These are phyloP conservation scores for Macrophomina tecta DNA, from an alignment of 2,329 filamentous ascomycete species.

Conservation along the genomic window DNA sequence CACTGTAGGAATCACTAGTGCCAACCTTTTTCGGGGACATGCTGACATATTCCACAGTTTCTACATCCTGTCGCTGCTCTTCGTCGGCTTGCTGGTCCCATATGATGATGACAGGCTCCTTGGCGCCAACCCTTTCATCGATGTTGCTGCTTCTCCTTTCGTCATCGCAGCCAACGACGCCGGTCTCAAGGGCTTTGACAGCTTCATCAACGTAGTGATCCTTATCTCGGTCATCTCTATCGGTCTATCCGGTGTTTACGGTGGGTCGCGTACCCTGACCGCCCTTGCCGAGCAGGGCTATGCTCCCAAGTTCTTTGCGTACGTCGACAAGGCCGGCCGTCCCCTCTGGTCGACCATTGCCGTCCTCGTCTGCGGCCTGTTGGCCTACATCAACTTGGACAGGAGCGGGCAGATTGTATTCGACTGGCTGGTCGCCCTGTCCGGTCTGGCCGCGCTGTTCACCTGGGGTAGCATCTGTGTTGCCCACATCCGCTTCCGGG, in stretches of 20 bases:
- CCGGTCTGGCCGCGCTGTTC: constrained; percentile 75
- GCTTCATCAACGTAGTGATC: constrained; percentile 94
- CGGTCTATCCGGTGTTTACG: constrained; percentile 90
- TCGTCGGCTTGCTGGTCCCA: constrained; percentile 83
- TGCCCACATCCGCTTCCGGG: constrained; percentile 90
- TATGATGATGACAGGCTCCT: constrained; percentile 72
- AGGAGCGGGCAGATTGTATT: constrained; percentile 68
- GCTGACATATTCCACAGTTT: constrained; percentile 54
- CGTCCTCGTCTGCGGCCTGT: constrained; percentile 69
- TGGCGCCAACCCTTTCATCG: constrained; percentile 60
- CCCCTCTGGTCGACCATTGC: constrained; percentile 62
- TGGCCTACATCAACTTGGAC: constrained; percentile 73
- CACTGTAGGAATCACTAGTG: constrained; percentile 41
- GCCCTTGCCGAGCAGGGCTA: constrained; percentile 81
- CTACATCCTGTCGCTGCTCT: constrained; percentile 80
- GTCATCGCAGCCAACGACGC: constrained; percentile 90
- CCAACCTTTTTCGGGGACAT: neutral
- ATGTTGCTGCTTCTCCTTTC: constrained; percentile 83
- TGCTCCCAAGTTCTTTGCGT: constrained; percentile 63
- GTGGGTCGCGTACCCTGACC: constrained; percentile 82
- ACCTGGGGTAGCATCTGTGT: constrained; percentile 86
- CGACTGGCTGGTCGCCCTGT: constrained; percentile 79
- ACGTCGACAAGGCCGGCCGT: constrained; percentile 66
- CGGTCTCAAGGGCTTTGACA: constrained; percentile 79
- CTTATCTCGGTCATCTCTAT: constrained; percentile 89